Percentiles rank a stretch among this genome's conserved stretches.
These are phyloP conservation scores for Mycena rosella DNA, from an alignment of 768 basidiomycete genomes.

Conservation along the genomic window DNA sequence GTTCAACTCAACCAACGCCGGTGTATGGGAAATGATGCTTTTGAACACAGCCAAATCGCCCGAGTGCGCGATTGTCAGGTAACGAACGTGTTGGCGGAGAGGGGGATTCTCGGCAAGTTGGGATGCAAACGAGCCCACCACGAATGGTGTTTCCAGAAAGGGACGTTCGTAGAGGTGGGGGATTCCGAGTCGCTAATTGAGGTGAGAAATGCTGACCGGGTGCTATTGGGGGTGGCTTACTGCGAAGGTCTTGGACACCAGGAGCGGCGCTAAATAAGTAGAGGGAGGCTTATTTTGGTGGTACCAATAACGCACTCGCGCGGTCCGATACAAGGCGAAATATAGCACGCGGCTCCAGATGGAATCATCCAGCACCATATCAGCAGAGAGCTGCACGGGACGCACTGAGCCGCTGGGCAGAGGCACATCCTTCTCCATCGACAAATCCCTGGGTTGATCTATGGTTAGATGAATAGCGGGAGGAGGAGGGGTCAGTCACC, in stretches of 20 bases:
- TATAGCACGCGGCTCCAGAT: slow-evolving; percentile 23
- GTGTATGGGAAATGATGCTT: neutral
- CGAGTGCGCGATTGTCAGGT: neutral
- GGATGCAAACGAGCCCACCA: neutral
- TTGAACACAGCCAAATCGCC: neutral
- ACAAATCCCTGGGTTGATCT: no score
- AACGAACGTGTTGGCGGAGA: neutral
- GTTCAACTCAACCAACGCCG: neutral
- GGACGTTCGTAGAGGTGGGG: slow-evolving; percentile 16
- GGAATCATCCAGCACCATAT: slow-evolving; percentile 2
- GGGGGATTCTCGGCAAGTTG: slow-evolving; percentile 1
- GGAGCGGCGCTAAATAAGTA: neutral
- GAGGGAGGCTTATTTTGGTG: neutral
- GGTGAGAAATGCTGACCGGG: neutral
- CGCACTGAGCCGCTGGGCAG: neutral
- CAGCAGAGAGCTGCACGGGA: slow-evolving; percentile 7
- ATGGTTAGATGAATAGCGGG: no score
- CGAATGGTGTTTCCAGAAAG: neutral
- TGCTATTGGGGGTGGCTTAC: neutral
- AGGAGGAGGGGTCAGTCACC: neutral
- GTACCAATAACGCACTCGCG: neutral
- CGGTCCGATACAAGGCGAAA: neutral
- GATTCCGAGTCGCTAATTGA: slow-evolving; percentile 9
- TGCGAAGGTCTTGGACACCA: neutral
- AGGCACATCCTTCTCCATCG: no score